A percentile compares a stretch with the other conserved stretches of the same genome.
These are phyloP conservation scores for Fagopyrum tataricum DNA, from an alignment of 148 eudicot genomes.

Conservation along the genomic window DNA sequence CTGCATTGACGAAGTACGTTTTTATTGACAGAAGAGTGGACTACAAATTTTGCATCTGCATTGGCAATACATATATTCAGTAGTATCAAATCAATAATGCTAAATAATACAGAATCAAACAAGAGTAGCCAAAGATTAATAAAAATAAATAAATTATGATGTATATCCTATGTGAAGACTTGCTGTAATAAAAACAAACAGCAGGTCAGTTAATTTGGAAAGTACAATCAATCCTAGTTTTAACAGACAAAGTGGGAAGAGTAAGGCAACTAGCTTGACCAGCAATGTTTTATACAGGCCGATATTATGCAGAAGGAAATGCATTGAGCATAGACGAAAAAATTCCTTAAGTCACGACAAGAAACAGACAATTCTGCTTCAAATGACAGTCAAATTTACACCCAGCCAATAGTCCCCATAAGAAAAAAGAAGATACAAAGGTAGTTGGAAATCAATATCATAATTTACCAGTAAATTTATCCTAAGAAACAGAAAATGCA, in stretches of 20 bases:
- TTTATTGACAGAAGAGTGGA: background rate
- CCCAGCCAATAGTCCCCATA: background rate
- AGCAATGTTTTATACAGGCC: background rate
- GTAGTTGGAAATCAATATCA: background rate
- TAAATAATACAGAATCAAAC: background rate
- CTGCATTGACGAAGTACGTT: background rate
- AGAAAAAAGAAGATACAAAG: background rate
- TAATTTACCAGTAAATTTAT: background rate
- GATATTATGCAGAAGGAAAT: background rate
- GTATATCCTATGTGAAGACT: background rate
- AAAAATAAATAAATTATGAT: too few relatives aligned
- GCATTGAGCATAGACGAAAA: background rate
- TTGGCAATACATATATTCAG: too few relatives aligned
- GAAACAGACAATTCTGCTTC: conserved; percentile 1
- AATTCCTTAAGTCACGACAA: background rate
- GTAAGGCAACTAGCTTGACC: conserved; percentile 2
- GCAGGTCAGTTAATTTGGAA: background rate
- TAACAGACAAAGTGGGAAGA: background rate
- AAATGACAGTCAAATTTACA: background rate
- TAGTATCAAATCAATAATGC: background rate
- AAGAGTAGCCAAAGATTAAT: background rate
- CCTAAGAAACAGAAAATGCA: background rate
- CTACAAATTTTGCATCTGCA: background rate
- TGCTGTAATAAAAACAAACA: background rate
- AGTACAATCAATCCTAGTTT: background rate